Conservation (phyloP, 495 filamentous ascomycete genomes). For the Aspergillus bridgeri region DNA sequence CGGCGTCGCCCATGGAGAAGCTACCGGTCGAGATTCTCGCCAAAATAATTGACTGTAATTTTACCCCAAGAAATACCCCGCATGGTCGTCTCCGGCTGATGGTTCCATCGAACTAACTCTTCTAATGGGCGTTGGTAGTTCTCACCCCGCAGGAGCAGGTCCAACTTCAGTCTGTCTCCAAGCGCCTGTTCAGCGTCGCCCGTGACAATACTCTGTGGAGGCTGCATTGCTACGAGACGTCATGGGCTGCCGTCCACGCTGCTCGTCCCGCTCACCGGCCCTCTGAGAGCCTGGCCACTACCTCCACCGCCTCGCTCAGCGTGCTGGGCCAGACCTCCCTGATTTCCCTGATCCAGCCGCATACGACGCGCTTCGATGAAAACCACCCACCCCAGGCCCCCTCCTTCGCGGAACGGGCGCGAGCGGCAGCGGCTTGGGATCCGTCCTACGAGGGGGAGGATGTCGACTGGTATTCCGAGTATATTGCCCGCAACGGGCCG, state of each 20-base stretch:
- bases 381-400: constrained; percentile 10
- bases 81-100: constrained; percentile 6
- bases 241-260: constrained; percentile 47
- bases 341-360: constrained; percentile 38
- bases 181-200: constrained; percentile 60
- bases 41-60: constrained; percentile 70
- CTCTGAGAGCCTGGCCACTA: constrained; percentile 27
- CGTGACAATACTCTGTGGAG: constrained; percentile 79
- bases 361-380: constrained; percentile 11
- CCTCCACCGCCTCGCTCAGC: constrained; percentile 30
- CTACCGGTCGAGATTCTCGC: constrained; percentile 77
- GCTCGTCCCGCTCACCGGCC: constrained; percentile 26
- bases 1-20: constrained; percentile 47
- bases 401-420: constrained; percentile 40
- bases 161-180: constrained; percentile 66
- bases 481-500: constrained; percentile 75
- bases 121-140: constrained; percentile 41
- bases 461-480: constrained; percentile 84
- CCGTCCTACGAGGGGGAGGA: constrained; percentile 60
- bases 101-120: not conserved
- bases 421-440: constrained; percentile 75
- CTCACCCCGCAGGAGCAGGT: constrained; percentile 68
- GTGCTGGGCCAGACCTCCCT: constrained; percentile 33
- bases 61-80: constrained; percentile 1
- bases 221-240: constrained; percentile 67